Percentiles rank a stretch among this genome's conserved stretches.
Evolutionary conservation across 1,284 basidiomycete species (phyloP).

Genomic region (Agroathelia rolfsii): DNA sequence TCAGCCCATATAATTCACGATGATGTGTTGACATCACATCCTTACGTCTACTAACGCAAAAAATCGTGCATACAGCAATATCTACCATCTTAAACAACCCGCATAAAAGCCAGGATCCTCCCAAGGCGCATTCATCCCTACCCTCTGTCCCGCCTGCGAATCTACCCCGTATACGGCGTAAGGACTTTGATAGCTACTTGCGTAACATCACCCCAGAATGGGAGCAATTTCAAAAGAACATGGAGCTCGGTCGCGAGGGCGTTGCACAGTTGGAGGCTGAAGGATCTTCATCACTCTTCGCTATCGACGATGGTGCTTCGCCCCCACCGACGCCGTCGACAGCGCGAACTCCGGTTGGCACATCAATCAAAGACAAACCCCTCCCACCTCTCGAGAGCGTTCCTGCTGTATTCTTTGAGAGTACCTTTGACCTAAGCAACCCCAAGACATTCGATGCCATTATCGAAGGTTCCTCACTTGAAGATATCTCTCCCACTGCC

Average conservation of each 20-base stretch:
- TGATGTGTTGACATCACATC: constrained; percentile 11
- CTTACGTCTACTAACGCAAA: neutral
- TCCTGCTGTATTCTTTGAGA: constrained; percentile 73
- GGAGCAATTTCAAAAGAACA: constrained; percentile 54
- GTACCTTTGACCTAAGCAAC: constrained; percentile 77
- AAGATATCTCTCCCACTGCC: too few relatives aligned
- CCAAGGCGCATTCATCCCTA: constrained; percentile 73
- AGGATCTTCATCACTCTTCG: constrained; percentile 20
- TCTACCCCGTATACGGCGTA: constrained; percentile 70
- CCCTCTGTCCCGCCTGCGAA: constrained; percentile 64
- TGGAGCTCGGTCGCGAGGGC: constrained; percentile 36
- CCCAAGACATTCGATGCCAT: constrained; percentile 77
- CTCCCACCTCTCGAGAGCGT: constrained; percentile 71
- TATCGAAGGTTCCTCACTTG: constrained; percentile 45
- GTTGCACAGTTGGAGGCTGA: constrained; percentile 30
- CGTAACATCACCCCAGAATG: constrained; percentile 67
- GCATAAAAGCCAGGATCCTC: constrained; percentile 73
- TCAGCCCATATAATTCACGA: constrained; percentile 34
- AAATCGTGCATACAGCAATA: constrained; percentile 35
- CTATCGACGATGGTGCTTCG: constrained; percentile 17
- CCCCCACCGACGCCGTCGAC: constrained; percentile 16
- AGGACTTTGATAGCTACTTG: constrained; percentile 81
- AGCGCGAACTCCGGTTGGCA: constrained; percentile 27
- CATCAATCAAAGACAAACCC: constrained; percentile 23
- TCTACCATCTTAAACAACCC: constrained; percentile 80